These are phyloP conservation scores for Stephanodiscus minutulus DNA, from an alignment of 108 stramenopile species.

Conservation along the genomic window DNA sequence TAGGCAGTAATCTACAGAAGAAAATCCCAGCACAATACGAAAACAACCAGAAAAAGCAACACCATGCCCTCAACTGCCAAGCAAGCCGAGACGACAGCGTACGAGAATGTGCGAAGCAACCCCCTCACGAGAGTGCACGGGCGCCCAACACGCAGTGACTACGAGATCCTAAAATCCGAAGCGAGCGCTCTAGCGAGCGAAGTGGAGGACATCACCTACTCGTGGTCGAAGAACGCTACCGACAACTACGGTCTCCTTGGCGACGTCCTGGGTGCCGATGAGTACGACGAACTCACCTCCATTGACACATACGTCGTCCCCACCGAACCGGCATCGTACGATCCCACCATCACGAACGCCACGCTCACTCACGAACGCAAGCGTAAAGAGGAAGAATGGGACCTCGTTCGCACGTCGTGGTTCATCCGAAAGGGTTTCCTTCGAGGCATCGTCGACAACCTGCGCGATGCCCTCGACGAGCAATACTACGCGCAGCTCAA, in stretches of 20 bases:
- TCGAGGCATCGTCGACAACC: background rate
- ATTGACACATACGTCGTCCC: background rate
- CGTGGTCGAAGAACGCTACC: background rate
- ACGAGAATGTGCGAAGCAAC: background rate
- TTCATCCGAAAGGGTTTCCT: background rate
- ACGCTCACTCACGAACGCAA: background rate
- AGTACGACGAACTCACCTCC: background rate
- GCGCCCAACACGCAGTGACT: background rate
- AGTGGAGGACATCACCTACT: background rate
- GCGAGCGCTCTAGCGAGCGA: background rate
- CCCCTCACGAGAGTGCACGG: background rate
- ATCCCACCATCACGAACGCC: background rate
- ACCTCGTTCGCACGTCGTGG: background rate
- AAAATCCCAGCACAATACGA: too few relatives aligned
- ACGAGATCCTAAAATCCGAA: background rate
- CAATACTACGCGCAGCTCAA: background rate
- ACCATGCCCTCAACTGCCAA: too few relatives aligned
- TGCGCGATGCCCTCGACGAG: too few relatives aligned
- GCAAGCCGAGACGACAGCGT: too few relatives aligned
- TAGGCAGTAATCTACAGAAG: too few relatives aligned
- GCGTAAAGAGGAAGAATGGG: background rate
- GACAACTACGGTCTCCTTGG: slow-evolving; percentile 1
- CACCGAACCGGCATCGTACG: background rate
- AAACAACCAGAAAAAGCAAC: too few relatives aligned
- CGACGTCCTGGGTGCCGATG: background rate